Conservation (phyloP, 2,329 filamentous ascomycete genomes). For the Conoideocrella luteorostrata region DNA sequence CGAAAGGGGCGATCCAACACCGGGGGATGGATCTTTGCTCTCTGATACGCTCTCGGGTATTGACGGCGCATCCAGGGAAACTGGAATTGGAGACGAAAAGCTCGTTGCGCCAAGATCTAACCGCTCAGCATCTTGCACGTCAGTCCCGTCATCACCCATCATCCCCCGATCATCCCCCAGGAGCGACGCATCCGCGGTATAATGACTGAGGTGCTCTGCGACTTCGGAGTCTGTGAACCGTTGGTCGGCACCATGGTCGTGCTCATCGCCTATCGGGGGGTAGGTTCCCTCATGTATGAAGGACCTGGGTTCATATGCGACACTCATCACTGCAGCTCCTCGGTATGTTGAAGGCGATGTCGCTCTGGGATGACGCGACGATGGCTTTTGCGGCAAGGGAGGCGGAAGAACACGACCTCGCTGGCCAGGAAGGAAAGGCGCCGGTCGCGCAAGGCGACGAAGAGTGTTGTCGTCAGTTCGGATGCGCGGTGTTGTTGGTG, state of each 20-base stretch:
- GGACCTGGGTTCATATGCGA: conserved; percentile 44
- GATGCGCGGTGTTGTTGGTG: not conserved
- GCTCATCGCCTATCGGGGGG: conserved; percentile 38
- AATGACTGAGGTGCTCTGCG: conserved; percentile 36
- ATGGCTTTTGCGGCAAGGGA: conserved; percentile 6
- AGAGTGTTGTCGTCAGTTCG: not conserved
- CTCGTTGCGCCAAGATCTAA: conserved; percentile 30
- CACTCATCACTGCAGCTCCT: conserved; percentile 35
- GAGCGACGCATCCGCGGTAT: conserved; percentile 29
- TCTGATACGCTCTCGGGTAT: conserved; percentile 26
- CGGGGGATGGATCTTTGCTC: conserved; percentile 28
- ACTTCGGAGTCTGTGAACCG: conserved; percentile 37
- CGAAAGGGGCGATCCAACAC: conserved; percentile 24
- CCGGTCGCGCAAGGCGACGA: conserved; percentile 9
- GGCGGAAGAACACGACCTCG: conserved; percentile 9
- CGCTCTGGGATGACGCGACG: conserved; percentile 8
- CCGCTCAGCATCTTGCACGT: conserved; percentile 30
- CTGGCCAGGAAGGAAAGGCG: conserved; percentile 5
- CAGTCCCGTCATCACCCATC: conserved; percentile 30
- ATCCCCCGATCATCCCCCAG: conserved; percentile 21
- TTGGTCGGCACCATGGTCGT: conserved; percentile 34
- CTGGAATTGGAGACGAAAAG: conserved; percentile 30
- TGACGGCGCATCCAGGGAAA: conserved; percentile 22
- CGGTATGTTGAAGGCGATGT: conserved; percentile 14
- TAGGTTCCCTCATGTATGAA: conserved; percentile 44